phyloP scores from a whole-genome alignment of 129 eudicot species.

The Pulicaria dysenterica region DNA sequence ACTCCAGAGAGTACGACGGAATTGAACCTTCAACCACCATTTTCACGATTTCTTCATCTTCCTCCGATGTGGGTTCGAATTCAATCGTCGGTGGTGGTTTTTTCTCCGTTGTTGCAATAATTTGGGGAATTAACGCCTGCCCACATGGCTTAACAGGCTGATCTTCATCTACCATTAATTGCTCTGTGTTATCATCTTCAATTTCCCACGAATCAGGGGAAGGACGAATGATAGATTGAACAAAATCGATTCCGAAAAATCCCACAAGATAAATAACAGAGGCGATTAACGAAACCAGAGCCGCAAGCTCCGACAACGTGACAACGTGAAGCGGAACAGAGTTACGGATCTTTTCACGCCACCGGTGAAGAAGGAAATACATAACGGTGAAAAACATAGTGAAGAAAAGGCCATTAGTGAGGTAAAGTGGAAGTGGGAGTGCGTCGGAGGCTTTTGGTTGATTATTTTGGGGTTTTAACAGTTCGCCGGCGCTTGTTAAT shows the following conservation, averaged over 20 bases:
- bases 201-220: slow-evolving; percentile 40
- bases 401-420: slow-evolving; percentile 62
- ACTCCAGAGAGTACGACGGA: slow-evolving; percentile 55
- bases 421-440: slow-evolving; percentile 52
- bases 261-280: slow-evolving; percentile 64
- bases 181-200: slow-evolving; percentile 33
- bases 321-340: slow-evolving; percentile 66
- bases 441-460: slow-evolving; percentile 49
- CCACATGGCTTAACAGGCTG: slow-evolving; percentile 30
- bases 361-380: slow-evolving; percentile 68
- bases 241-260: slow-evolving; percentile 71
- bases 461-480: slow-evolving; percentile 32
- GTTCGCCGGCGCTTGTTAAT: slow-evolving; percentile 42
- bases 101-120: slow-evolving; percentile 9
- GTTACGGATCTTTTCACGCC: slow-evolving; percentile 84
- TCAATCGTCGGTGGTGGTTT: slow-evolving; percentile 7
- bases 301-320: slow-evolving; percentile 61
- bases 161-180: slow-evolving; percentile 27
- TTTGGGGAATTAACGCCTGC: slow-evolving; percentile 24
- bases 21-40: slow-evolving; percentile 45
- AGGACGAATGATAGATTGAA: slow-evolving; percentile 50
- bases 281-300: slow-evolving; percentile 48
- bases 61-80: slow-evolving; percentile 15
- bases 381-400: slow-evolving; percentile 67
- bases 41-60: slow-evolving; percentile 53